Base-by-base conservation (phyloP, 2,329 filamentous ascomycete genomes). In the Hypoxylon sp. region DNA sequence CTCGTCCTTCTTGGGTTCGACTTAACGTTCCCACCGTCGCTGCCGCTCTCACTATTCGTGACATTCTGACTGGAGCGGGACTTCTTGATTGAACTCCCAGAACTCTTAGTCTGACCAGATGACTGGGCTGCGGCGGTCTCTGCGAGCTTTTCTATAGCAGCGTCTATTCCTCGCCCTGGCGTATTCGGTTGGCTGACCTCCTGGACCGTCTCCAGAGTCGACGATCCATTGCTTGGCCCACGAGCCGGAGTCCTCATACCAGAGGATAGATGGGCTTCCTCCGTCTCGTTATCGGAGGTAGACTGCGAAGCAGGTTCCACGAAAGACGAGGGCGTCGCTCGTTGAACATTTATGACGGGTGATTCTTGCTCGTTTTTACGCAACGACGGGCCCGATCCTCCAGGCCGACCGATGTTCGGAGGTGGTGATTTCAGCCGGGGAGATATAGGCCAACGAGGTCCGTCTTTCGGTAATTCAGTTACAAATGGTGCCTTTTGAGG, bases 121-220 rank as follows among this genome's bases (percentile, higher is more conserved):
- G 80, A 74, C 63, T 84, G 82, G 1, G 81, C 80, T 3, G 78
- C 75, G 8, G 86, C 78, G 73, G 84, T 85, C 69, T 88, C 84
- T 47, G 83, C 83, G 24, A 84, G 80, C 78, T 83, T 87, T 63
- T 88, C 87, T 56, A 87, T 73, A 24, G 82, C 81, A 14, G 82
- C 80, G 65, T 85, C 83, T 67, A 82, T 74, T 33, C 77, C 78
- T 54, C 81, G 82, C 74, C 80, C 84, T 75, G 93, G 92, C 0
- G 92, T 92, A 54, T 89, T 90, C 47, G 91, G 90, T 67, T 93
- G 88, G 81, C 93, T 96, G 59, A 92, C 90, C 84, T 98, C 95
- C 78, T 97, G 92, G 14, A 98, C 95, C 0, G 96, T 98, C 81
- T 97, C 95, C 63, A 98, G 83, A 52, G 88, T 88, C 53, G 90